A percentile compares a stretch with the other conserved stretches of the same genome.
phyloP scores from a whole-genome alignment of 345 rosid genomes.

The Euphorbia pulcherrima region DNA sequence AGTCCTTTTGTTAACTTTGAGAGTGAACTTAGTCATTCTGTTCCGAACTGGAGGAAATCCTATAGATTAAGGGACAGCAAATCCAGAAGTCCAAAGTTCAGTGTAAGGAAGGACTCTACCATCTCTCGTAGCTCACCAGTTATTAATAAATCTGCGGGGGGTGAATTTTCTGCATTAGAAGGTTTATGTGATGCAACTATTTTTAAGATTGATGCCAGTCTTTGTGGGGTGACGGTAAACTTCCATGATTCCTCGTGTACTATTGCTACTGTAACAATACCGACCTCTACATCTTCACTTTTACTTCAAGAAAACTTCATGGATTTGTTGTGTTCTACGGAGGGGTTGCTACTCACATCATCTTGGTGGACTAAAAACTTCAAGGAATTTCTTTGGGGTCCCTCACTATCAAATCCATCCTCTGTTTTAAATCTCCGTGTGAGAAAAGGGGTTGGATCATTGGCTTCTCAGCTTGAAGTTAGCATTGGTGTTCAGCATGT shows the following conservation, averaged over 20 bases:
- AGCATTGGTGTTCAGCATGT: slow-evolving; percentile 79
- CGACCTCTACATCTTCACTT: slow-evolving; percentile 44
- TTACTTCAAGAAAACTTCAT: slow-evolving; percentile 38
- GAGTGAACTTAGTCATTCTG: slow-evolving; percentile 42
- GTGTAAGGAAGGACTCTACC: slow-evolving; percentile 30
- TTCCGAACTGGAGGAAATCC: slow-evolving; percentile 55
- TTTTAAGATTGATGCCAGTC: slow-evolving; percentile 42
- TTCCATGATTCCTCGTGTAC: slow-evolving; percentile 77
- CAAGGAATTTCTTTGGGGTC: slow-evolving; percentile 67
- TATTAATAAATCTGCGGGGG: slow-evolving; percentile 22
- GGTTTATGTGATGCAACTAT: slow-evolving; percentile 28
- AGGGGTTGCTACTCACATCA: slow-evolving; percentile 63
- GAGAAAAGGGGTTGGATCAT: slow-evolving; percentile 45
- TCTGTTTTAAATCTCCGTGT: slow-evolving; percentile 68
- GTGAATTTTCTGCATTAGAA: slow-evolving; percentile 25
- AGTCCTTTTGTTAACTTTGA: slow-evolving; percentile 52
- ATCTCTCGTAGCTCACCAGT: slow-evolving; percentile 15
- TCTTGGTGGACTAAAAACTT: slow-evolving; percentile 54
- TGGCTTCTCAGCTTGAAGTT: slow-evolving; percentile 59
- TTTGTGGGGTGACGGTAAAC: slow-evolving; percentile 53
- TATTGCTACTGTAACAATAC: slow-evolving; percentile 59
- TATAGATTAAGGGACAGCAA: slow-evolving; percentile 38
- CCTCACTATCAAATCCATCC: slow-evolving; percentile 41
- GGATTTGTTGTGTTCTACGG: slow-evolving; percentile 64
- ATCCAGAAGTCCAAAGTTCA: slow-evolving; percentile 32